Percentiles rank a stretch among this genome's conserved stretches.
These are phyloP conservation scores for Suhomyces atakaporum DNA, from an alignment of 1,139 yeast genomes.

Conservation along the genomic window DNA sequence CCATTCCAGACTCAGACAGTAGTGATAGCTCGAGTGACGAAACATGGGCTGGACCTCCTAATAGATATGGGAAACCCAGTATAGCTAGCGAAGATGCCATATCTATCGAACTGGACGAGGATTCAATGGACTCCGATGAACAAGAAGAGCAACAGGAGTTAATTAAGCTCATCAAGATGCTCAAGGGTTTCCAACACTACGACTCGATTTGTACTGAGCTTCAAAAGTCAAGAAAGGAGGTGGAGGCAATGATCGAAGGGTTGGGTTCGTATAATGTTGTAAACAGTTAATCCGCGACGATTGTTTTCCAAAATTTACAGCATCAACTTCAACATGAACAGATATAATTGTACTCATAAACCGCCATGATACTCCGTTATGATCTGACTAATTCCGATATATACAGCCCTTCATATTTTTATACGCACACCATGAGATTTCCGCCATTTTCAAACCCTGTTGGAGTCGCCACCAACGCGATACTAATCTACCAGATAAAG, in stretches of 20 bases:
- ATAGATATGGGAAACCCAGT: too few relatives aligned
- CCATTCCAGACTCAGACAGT: conserved; percentile 4
- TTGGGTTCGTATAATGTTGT: conserved; percentile 47
- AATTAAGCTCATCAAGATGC: conserved; percentile 42
- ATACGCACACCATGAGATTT: too few relatives aligned
- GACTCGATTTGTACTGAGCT: conserved; percentile 76
- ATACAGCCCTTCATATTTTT: too few relatives aligned
- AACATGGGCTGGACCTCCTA: not conserved
- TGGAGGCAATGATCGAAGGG: conserved; percentile 49
- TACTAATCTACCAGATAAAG: too few relatives aligned
- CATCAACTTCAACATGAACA: too few relatives aligned
- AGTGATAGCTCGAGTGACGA: conserved; percentile 10
- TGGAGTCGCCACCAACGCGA: too few relatives aligned
- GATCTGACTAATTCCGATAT: conserved; percentile 1
- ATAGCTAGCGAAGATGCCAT: conserved; percentile 13
- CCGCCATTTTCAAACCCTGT: too few relatives aligned
- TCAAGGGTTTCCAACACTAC: conserved; percentile 61
- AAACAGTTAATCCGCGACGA: conserved; percentile 28
- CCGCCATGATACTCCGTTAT: not conserved
- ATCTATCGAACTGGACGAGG: conserved; percentile 10
- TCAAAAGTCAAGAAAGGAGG: conserved; percentile 55
- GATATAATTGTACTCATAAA: too few relatives aligned
- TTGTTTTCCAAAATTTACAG: too few relatives aligned
- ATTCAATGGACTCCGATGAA: conserved; percentile 10
- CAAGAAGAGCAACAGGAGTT: conserved; percentile 33